Evolutionary conservation across 2,329 filamentous ascomycete genomes (phyloP).

Genomic region (Apiospora marii): DNA sequence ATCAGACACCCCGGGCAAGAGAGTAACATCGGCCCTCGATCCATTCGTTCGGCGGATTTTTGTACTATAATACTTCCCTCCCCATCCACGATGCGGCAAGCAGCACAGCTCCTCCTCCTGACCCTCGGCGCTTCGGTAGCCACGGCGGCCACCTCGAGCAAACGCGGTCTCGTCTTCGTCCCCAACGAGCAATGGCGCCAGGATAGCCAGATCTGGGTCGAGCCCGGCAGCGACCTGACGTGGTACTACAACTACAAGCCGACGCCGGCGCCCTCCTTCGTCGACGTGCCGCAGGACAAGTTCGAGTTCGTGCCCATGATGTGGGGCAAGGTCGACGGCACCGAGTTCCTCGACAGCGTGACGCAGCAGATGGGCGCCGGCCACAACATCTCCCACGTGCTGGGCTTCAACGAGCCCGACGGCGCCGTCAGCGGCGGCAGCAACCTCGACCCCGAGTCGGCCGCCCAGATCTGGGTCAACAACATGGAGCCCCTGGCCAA

Average conservation of each 20-base stretch:
- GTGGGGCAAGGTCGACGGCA: constrained; percentile 69
- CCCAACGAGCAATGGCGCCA: constrained; percentile 59
- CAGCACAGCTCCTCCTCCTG: constrained; percentile 6
- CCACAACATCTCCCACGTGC: constrained; percentile 69
- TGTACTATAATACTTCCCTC: neutral
- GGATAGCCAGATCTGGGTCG: constrained; percentile 73
- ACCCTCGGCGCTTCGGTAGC: constrained; percentile 17
- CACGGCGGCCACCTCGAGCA: constrained; percentile 45
- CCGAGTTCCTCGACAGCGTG: constrained; percentile 68
- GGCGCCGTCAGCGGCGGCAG: constrained; percentile 67
- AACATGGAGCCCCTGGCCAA: constrained; percentile 74
- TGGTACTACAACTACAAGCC: constrained; percentile 88
- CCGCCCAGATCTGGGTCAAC: constrained; percentile 73
- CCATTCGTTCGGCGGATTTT: neutral
- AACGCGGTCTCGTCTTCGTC: constrained; percentile 78
- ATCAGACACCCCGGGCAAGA: neutral
- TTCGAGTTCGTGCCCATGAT: constrained; percentile 85
- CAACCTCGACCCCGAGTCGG: constrained; percentile 63
- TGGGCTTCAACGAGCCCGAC: constrained; percentile 86
- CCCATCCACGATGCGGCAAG: neutral
- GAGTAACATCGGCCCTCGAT: neutral
- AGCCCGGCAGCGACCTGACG: constrained; percentile 64
- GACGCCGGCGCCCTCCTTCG: constrained; percentile 61
- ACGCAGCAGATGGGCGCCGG: constrained; percentile 59
- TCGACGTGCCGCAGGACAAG: constrained; percentile 55